Conservation (phyloP, 1,139 yeast genomes). For the Sugiyamaella castrensis region DNA sequence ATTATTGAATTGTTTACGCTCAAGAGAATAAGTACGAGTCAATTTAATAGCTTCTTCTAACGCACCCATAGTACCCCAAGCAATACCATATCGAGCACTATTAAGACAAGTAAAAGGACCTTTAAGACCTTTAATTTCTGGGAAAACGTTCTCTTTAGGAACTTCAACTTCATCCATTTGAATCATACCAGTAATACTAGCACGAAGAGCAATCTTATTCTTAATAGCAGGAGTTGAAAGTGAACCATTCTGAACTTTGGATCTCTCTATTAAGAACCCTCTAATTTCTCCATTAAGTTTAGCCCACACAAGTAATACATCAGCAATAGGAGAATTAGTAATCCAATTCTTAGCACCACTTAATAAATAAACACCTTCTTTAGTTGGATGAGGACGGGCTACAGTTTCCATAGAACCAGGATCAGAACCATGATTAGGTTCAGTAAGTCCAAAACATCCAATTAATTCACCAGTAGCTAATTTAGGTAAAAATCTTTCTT, state of each 20-base stretch:
- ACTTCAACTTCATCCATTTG: constrained; percentile 46
- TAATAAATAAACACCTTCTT: constrained; percentile 42
- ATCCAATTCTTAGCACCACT: constrained; percentile 47
- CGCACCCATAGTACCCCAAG: constrained; percentile 48
- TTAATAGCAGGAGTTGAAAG: constrained; percentile 43
- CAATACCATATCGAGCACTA: constrained; percentile 45
- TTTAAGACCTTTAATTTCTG: constrained; percentile 41
- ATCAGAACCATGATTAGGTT: constrained; percentile 47
- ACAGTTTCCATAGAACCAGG: constrained; percentile 46
- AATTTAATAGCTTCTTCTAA: constrained; percentile 42
- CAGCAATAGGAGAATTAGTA: constrained; percentile 48
- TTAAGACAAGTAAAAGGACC: constrained; percentile 47
- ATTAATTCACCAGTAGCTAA: constrained; percentile 45
- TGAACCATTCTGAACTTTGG: constrained; percentile 33
- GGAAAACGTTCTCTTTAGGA: constrained; percentile 44
- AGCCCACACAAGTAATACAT: constrained; percentile 44
- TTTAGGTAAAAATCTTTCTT: constrained; percentile 42
- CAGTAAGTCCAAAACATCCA: constrained; percentile 47
- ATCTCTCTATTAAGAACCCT: constrained; percentile 44
- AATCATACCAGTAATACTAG: constrained; percentile 46
- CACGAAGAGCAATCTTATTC: constrained; percentile 43
- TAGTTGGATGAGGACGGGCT: constrained; percentile 43
- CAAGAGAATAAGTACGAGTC: constrained; percentile 42
- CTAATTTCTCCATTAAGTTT: constrained; percentile 45
- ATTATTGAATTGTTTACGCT: constrained; percentile 41